Conservation (phyloP, 164 flowering plant species). For the Tetracentron sinense region DNA sequence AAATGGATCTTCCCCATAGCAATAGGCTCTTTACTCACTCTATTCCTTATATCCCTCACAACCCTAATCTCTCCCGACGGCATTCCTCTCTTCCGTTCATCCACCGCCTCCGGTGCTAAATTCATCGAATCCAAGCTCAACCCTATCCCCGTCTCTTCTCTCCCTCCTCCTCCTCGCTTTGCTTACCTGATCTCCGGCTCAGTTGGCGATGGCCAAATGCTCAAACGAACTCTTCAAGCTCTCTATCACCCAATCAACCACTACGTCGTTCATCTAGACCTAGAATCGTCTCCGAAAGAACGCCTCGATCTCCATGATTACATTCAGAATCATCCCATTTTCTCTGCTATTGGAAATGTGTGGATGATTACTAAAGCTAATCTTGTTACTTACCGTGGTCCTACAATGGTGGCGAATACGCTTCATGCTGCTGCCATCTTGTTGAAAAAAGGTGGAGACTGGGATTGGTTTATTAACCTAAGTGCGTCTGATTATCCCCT, state of each 20-base stretch:
- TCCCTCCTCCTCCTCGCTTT: slow-evolving; percentile 28
- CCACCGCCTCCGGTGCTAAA: slow-evolving; percentile 13
- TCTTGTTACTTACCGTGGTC: slow-evolving; percentile 61
- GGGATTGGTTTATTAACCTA: slow-evolving; percentile 81
- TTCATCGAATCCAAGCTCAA: slow-evolving; percentile 32
- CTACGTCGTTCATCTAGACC: slow-evolving; percentile 60
- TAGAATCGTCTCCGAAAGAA: slow-evolving; percentile 47
- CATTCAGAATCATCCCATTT: slow-evolving; percentile 25
- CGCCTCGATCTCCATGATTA: slow-evolving; percentile 38
- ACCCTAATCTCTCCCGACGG: slow-evolving; percentile 20
- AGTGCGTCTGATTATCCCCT: slow-evolving; percentile 77
- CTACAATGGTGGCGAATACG: slow-evolving; percentile 74
- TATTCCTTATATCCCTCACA: slow-evolving; percentile 21
- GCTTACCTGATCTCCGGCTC: slow-evolving; percentile 37
- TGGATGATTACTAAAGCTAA: slow-evolving; percentile 59
- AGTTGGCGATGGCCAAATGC: slow-evolving; percentile 33
- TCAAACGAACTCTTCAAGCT: slow-evolving; percentile 47
- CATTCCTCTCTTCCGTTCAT: slow-evolving; percentile 10
- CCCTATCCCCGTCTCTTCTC: slow-evolving; percentile 16
- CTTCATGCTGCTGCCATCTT: slow-evolving; percentile 63
- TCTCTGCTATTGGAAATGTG: slow-evolving; percentile 40
- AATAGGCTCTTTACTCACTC: slow-evolving; percentile 15
- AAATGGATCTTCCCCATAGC: slow-evolving; percentile 29
- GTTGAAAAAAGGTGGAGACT: slow-evolving; percentile 51
- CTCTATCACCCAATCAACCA: slow-evolving; percentile 58